Base-by-base conservation (phyloP, 768 basidiomycete genomes). In the Leccinum pellstonianum region DNA sequence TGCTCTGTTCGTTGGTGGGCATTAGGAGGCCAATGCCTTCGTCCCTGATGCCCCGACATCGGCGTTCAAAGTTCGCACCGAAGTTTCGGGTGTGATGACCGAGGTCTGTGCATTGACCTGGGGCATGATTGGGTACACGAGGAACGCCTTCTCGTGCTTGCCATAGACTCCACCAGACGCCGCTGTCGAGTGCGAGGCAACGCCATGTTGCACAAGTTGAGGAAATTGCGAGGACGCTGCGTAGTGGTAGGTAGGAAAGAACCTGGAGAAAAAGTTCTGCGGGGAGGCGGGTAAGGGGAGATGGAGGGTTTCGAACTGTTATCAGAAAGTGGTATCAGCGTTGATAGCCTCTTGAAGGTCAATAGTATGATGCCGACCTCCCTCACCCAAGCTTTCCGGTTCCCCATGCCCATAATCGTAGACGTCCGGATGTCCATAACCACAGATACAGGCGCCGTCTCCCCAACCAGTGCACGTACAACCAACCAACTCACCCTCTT, bases 401-500 rank as follows among this genome's bases (percentile, higher is more conserved):
- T 71, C 67, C 21, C 58, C 62, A 41, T 59, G 61, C 9, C 57
- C 59, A 27, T 59, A 63, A 46, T 69, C 57, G 37, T 65, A 50
- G 31, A 21, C 59, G 41, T 73, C 70, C 65, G 57, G 64, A 59
- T 65, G 70, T 33, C 70, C 69, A 49, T 67, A 72, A 35, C 70
- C 71, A 27, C 70, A 72, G 8, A 60, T 56, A 19, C 70, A 72
- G 15, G 64, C 67, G 11, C 70, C 70, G 23, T 73, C 71, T 19
- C 69, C 70, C 69, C 71, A 73, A 14, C 71, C 65, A 10, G 50
- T 29, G 51, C 70, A 72, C 2, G 67, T 69, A 54, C 70, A 72
- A 6, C 70, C 92, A 38, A 93, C 83, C 54, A 92, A 78, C 63
- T 92, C 90, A 14, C 90, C 93, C 70, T 91, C 92, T 65, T 94